These are phyloP conservation scores for Zygoascus meyerae DNA, from an alignment of 1,139 yeast genomes.

Conservation along the genomic window DNA sequence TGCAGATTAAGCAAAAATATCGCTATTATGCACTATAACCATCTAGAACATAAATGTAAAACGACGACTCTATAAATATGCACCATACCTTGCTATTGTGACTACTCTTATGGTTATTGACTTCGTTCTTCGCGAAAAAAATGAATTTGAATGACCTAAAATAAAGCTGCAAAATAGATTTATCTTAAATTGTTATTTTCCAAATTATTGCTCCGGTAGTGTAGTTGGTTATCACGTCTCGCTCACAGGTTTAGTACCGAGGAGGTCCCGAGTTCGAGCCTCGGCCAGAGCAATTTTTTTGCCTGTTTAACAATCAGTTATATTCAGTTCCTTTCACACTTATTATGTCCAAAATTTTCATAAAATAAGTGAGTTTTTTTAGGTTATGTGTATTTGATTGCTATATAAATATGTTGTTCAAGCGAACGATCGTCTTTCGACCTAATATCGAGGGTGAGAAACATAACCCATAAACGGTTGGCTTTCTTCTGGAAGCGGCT, in stretches of 20 bases:
- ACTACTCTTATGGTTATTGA: too few species aligned
- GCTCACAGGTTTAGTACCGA: conserved; percentile 24
- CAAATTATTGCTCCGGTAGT: conserved; percentile 22
- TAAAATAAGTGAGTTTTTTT: too few species aligned
- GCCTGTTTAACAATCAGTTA: background rate
- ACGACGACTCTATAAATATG: too few species aligned
- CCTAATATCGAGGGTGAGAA: conserved; percentile 17
- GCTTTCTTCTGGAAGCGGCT: conserved; percentile 26
- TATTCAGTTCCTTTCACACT: background rate
- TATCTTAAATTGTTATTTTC: background rate
- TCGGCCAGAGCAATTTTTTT: conserved; percentile 17
- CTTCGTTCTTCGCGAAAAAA: too few species aligned
- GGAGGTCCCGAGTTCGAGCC: conserved; percentile 22
- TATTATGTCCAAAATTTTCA: too few species aligned
- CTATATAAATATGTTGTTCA: too few species aligned
- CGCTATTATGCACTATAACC: too few species aligned
- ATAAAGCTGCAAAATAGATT: too few species aligned
- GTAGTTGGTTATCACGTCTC: conserved; percentile 27
- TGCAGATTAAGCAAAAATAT: too few species aligned
- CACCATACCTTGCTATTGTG: background rate
- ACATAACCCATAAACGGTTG: conserved; percentile 29
- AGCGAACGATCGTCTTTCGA: background rate
- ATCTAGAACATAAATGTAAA: too few species aligned
- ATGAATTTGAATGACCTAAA: too few species aligned
- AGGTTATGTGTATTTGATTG: too few species aligned